Evolutionary conservation across 352 stramenopile species (phyloP), one percentile per base, ranked within the genome.

Genomic region (Globisporangium okanoganense): DNA sequence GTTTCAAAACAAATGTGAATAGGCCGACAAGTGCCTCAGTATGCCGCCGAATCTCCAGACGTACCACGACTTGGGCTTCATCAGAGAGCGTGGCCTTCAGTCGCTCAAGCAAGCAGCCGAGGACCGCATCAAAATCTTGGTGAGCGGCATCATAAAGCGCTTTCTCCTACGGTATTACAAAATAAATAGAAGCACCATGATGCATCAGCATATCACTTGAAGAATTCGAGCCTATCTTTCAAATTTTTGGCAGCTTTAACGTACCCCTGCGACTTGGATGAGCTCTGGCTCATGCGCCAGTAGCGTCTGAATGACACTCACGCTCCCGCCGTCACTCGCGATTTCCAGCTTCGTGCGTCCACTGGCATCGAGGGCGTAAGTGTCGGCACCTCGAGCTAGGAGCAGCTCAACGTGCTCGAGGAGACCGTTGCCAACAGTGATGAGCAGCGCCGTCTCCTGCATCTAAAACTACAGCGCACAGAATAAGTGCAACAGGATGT

Each of bases 351-450:
- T 53, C 45, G 64, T 69, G 50, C 71, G 66, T 8, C 67, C 67
- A 29, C 69, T 69, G 16, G 57, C 50, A 45, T 85, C 72, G 7
- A 29, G 14, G 9, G 55, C 50, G 47, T 57, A 65, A 16, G 54
- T 36, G 22, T 85, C 71, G 12, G 71, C 76, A 13, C 69, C 71
- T 36, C 75, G 51, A 0, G 45, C 61, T 3, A 80, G 31, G 45
- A 85, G 69, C n/a, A 78, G 69, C 61, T 79, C 61, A 18, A 82
- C 71, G 61, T 85, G 73, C 38, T 75, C 72, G 63, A 69, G 71
- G 44, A 85, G 73, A 27, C 69, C 73, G 65, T 79, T 73, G 38
- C 75, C 67, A 3, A 72, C 41, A 8, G 67, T 69, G 24, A 80
- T 55, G 2, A 77, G 63, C n/a, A 85, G 63, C 18, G 72, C 53